Evolutionary conservation across 352 stramenopile genomes (phyloP).

Genomic region (Thraustochytrium striatum): DNA sequence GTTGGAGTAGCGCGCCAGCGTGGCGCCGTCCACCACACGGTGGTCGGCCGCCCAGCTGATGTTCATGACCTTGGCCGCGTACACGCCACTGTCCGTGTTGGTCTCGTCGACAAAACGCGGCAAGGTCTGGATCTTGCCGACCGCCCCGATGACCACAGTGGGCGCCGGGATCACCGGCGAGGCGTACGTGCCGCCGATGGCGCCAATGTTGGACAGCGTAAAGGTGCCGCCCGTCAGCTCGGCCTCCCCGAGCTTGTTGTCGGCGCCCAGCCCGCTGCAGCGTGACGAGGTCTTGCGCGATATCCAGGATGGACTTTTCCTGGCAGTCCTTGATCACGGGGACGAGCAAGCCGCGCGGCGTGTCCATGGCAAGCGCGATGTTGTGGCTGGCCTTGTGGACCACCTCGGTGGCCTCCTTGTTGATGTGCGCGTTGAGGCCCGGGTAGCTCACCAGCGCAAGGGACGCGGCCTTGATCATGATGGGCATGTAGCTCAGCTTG

Average conservation of each 20-base stretch:
- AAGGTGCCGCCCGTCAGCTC: conserved; percentile 88
- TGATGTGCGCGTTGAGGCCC: conserved; percentile 85
- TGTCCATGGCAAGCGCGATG: conserved; percentile 97
- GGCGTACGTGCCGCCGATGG: conserved; percentile 95
- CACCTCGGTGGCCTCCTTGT: conserved; percentile 72
- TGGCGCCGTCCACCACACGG: conserved; percentile 94
- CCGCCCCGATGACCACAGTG: conserved; percentile 92
- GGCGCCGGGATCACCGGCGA: conserved; percentile 88
- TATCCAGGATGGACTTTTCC: conserved; percentile 65
- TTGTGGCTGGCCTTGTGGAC: conserved; percentile 86
- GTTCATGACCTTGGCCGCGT: conserved; percentile 84
- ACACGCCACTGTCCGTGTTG: conserved; percentile 68
- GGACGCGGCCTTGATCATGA: conserved; percentile 87
- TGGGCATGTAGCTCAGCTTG: conserved; percentile 92
- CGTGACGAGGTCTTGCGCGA: conserved; percentile 71
- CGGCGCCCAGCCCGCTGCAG: conserved; percentile 76
- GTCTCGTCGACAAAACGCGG: conserved; percentile 75
- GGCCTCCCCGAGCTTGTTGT: conserved; percentile 67
- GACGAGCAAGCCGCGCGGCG: conserved; percentile 87
- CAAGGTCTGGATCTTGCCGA: conserved; percentile 90
- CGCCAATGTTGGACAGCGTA: conserved; percentile 83
- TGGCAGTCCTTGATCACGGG: conserved; percentile 91
- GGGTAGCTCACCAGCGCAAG: conserved; percentile 88
- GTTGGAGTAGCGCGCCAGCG: conserved; percentile 95
- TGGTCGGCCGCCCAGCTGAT: conserved; percentile 97